Evolutionary conservation across 2,329 filamentous ascomycete species (phyloP).

Genomic region (Whalleya microplaca): DNA sequence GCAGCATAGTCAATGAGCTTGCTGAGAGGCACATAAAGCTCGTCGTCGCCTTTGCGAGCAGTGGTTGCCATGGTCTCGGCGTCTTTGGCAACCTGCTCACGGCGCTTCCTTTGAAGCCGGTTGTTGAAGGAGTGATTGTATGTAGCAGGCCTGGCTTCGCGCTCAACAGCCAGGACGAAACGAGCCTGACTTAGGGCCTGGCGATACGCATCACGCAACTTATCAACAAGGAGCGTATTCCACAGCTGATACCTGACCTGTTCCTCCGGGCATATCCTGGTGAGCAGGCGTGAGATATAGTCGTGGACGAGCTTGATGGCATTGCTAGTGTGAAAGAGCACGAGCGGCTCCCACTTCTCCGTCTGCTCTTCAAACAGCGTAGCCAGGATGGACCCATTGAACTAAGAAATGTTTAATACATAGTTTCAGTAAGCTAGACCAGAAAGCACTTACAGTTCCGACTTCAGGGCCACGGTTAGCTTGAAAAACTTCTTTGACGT

Average conservation of each 20-base stretch:
- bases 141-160: conserved; percentile 46
- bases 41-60: not conserved
- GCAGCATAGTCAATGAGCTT: not conserved
- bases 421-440: not conserved
- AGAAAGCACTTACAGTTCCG: conserved; percentile 37
- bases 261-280: conserved; percentile 44
- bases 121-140: conserved; percentile 53
- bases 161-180: conserved; percentile 54
- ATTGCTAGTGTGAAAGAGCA: conserved; percentile 48
- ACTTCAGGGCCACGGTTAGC: conserved; percentile 46
- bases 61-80: not conserved
- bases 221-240: conserved; percentile 42
- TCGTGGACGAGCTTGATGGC: conserved; percentile 47
- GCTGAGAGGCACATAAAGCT: not conserved
- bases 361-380: conserved; percentile 52
- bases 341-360: conserved; percentile 48
- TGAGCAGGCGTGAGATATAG: conserved; percentile 47
- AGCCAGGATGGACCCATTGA: conserved; percentile 34
- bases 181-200: conserved; percentile 46
- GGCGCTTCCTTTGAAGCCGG: conserved; percentile 27
- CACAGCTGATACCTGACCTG: conserved; percentile 43
- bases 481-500: conserved; percentile 47
- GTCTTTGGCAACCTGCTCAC: not conserved
- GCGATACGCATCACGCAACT: conserved; percentile 45
- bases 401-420: conserved; percentile 11